Conservation (phyloP, 2,329 filamentous ascomycete species). For the Orbilia oligospora region DNA sequence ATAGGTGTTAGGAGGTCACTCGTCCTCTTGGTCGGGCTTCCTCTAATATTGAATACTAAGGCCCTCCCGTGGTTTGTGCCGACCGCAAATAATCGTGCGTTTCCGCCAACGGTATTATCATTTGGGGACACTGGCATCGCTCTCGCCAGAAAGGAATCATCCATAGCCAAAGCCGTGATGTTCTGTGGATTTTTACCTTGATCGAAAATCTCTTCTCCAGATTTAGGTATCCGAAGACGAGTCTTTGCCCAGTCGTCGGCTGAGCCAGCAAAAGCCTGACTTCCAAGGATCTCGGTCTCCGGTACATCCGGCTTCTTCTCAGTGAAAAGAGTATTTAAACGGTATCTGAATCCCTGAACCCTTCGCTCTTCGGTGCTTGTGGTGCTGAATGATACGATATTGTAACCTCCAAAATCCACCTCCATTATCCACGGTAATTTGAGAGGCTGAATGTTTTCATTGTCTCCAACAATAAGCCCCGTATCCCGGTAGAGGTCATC, state of each 20-base stretch:
- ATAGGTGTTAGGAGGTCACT: constrained; percentile 53
- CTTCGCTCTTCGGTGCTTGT: constrained; percentile 48
- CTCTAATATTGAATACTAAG: constrained; percentile 52
- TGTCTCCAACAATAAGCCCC: constrained; percentile 53
- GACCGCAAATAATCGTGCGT: constrained; percentile 48
- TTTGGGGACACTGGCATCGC: constrained; percentile 38
- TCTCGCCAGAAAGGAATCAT: constrained; percentile 42
- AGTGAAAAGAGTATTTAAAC: constrained; percentile 50
- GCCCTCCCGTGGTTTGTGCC: constrained; percentile 55
- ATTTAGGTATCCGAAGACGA: constrained; percentile 59
- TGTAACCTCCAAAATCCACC: constrained; percentile 56
- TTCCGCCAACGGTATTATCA: constrained; percentile 55
- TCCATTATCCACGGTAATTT: constrained; percentile 55
- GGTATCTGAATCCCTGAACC: constrained; percentile 53
- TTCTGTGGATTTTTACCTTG: constrained; percentile 57
- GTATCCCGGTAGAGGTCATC: constrained; percentile 57
- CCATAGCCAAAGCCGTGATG: constrained; percentile 47
- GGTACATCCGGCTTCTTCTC: constrained; percentile 46
- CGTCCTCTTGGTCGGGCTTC: constrained; percentile 47
- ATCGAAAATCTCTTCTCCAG: constrained; percentile 58
- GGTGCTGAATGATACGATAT: constrained; percentile 49
- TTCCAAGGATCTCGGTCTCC: constrained; percentile 47
- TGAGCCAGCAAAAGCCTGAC: constrained; percentile 47
- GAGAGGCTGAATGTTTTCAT: constrained; percentile 49
- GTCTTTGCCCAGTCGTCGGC: constrained; percentile 55